Percentiles rank a stretch among this genome's conserved stretches.
Conservation (phyloP, 2,329 filamentous ascomycete species). For the Fusarium solani-melongenae region DNA sequence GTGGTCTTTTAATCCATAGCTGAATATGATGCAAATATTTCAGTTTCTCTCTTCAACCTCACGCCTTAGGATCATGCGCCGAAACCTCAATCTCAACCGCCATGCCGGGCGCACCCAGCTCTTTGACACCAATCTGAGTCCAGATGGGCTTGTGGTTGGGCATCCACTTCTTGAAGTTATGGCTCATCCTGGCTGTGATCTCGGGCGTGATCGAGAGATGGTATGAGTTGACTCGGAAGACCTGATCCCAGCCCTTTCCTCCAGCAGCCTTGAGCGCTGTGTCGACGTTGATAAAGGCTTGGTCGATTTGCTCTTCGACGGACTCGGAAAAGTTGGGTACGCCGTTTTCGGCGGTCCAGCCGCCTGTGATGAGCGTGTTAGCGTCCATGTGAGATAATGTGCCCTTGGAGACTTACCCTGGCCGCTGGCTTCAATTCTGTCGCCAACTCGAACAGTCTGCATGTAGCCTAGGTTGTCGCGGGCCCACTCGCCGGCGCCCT, state of each 20-base stretch:
- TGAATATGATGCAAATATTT: not conserved
- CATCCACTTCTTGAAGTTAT: conserved; percentile 60
- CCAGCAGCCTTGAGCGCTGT: conserved; percentile 59
- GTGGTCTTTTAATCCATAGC: not conserved
- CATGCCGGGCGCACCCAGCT: conserved; percentile 61
- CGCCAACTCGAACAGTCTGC: conserved; percentile 60
- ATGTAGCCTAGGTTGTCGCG: conserved; percentile 53
- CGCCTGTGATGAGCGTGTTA: conserved; percentile 36
- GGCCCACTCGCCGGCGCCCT: conserved; percentile 44
- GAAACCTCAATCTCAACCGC: conserved; percentile 66
- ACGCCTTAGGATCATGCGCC: conserved; percentile 44
- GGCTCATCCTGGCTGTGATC: conserved; percentile 50
- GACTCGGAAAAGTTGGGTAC: conserved; percentile 48
- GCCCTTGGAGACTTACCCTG: conserved; percentile 52
- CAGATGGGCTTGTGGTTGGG: conserved; percentile 62
- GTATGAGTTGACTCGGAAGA: conserved; percentile 59
- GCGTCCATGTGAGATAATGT: not conserved
- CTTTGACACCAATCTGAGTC: conserved; percentile 61
- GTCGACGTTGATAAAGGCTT: conserved; percentile 67
- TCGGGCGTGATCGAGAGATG: conserved; percentile 54
- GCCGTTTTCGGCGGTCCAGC: conserved; percentile 39
- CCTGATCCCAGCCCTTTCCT: conserved; percentile 64
- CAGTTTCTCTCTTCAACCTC: not conserved
- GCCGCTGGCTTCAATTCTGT: conserved; percentile 58
- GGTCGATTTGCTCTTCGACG: conserved; percentile 56